Evolutionary conservation across 257 asterid species (phyloP).

Genomic region (Fraxinus americana): DNA sequence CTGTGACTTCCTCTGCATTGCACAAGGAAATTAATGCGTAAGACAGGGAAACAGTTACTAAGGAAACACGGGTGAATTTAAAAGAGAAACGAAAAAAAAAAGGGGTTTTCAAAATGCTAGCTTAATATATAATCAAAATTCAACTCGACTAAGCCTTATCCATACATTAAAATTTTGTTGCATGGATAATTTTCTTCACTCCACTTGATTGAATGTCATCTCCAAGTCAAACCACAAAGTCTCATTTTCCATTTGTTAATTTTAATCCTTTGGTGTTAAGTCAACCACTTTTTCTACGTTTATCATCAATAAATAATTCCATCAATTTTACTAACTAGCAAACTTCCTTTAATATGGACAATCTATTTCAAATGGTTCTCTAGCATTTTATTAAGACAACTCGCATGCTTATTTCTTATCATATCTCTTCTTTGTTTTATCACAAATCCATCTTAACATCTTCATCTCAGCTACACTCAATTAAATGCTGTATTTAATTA

Average conservation of each 20-base stretch:
- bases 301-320: not conserved
- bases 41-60: constrained; percentile 14
- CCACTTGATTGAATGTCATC: not conserved
- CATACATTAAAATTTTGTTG: not conserved
- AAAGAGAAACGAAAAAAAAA: not conserved
- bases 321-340: not conserved
- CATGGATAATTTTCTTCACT: not conserved
- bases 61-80: not conserved
- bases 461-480: not conserved
- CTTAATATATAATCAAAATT: not conserved
- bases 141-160: not conserved
- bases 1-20: constrained; percentile 58
- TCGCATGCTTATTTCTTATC: not conserved
- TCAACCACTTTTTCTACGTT: not conserved
- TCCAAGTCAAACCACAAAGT: not conserved
- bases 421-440: not conserved
- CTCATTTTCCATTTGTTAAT: not conserved
- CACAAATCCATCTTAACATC: not conserved
- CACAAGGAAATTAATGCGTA: constrained; percentile 13
- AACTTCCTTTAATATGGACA: not conserved
- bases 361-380: not conserved
- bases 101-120: constrained; percentile 8
- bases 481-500: not conserved
- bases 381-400: not conserved
- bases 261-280: not conserved